Conservation (phyloP, 805 yeast species). For the Nakazawaea peltata region DNA sequence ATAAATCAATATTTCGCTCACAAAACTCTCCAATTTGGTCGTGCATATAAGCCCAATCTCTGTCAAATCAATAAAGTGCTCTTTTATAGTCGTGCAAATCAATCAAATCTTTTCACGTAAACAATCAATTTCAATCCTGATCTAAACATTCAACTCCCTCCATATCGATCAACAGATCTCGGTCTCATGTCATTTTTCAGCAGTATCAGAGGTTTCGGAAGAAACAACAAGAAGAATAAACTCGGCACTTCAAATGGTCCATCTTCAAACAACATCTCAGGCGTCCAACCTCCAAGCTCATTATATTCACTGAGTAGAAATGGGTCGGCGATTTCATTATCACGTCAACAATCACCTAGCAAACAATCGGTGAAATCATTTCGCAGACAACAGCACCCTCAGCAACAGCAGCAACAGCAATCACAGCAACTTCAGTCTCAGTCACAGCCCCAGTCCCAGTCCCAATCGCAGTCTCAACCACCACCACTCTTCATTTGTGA, state of each 20-base stretch:
- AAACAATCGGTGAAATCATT: constrained; percentile 31
- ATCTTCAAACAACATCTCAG: constrained; percentile 16
- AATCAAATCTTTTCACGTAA: background rate
- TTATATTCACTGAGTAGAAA: constrained; percentile 29
- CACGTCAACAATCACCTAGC: constrained; percentile 39
- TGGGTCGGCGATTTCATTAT: constrained; percentile 38
- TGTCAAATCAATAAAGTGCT: no score
- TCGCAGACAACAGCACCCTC: constrained; percentile 4
- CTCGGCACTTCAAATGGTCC: constrained; percentile 13
- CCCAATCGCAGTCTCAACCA: constrained; percentile 11
- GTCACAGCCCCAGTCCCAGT: constrained; percentile 17
- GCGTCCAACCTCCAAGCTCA: constrained; percentile 18
- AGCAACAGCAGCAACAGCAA: constrained; percentile 12
- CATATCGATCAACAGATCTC: no score
- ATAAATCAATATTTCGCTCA: background rate
- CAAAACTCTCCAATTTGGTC: background rate
- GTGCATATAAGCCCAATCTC: background rate
- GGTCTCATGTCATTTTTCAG: constrained; percentile 34
- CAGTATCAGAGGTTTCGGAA: constrained; percentile 51
- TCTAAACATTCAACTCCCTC: no score
- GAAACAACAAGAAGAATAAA: constrained; percentile 29
- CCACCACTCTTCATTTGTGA: constrained; percentile 76
- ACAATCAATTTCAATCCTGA: background rate
- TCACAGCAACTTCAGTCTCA: constrained; percentile 18
- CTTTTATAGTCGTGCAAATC: no score